Evolutionary conservation across 306 rosid species (phyloP).

Genomic region (Casuarina glauca): DNA sequence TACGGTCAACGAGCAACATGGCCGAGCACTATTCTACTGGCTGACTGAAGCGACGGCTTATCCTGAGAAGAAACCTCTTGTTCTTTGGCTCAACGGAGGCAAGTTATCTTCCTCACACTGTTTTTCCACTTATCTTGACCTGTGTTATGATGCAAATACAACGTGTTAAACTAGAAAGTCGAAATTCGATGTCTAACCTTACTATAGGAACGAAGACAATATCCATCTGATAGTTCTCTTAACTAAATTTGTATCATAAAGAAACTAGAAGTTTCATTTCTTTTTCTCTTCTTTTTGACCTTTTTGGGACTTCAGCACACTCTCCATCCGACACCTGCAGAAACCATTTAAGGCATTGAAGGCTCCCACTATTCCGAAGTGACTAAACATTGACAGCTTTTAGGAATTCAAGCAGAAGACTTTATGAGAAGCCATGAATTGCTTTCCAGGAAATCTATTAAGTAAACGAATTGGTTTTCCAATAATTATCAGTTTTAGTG

Average conservation of each 20-base stretch:
- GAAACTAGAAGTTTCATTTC: no score
- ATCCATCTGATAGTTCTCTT: no score
- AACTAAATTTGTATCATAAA: no score
- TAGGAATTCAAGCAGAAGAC: neutral
- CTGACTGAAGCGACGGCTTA: constrained; percentile 53
- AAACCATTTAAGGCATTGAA: neutral
- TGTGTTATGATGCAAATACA: neutral
- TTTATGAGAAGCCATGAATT: neutral
- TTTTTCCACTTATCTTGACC: neutral
- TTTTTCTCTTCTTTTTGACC: neutral
- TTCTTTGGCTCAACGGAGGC: constrained; percentile 96
- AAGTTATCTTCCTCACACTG: neutral
- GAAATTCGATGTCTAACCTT: neutral
- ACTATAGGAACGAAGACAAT: no score
- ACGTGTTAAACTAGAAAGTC: neutral
- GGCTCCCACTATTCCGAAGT: neutral
- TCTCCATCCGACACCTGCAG: neutral
- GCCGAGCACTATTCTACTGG: constrained; percentile 92
- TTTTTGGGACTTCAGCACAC: neutral
- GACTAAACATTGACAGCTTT: neutral
- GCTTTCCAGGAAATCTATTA: neutral
- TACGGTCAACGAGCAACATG: constrained; percentile 57
- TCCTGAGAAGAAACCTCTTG: constrained; percentile 61
- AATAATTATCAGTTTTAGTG: neutral
- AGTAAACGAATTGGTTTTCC: neutral